Evolutionary conservation across 2,329 filamentous ascomycete species (phyloP).

Genomic region (Venturia pyrina): DNA sequence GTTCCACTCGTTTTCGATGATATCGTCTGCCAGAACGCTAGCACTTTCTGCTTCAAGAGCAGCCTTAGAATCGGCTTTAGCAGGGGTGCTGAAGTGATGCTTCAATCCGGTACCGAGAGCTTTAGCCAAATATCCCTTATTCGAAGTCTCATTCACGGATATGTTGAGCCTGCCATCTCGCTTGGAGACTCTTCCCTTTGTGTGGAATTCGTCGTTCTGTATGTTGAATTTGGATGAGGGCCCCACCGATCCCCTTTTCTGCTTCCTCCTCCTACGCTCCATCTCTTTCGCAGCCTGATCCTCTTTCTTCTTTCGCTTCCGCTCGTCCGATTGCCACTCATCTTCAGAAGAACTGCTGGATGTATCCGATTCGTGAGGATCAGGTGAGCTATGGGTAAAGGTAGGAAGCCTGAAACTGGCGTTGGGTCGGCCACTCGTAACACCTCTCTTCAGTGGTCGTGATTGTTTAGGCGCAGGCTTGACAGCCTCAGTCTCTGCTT

Average conservation of each 20-base stretch:
- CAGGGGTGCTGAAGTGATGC: conserved; percentile 37
- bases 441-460: background rate
- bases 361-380: background rate
- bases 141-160: conserved; percentile 59
- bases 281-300: conserved; percentile 6
- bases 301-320: conserved; percentile 11
- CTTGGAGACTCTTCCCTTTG: conserved; percentile 54
- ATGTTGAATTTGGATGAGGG: conserved; percentile 47
- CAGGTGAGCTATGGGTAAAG: background rate
- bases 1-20: conserved; percentile 13
- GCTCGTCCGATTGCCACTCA: background rate
- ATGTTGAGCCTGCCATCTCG: conserved; percentile 63
- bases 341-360: conserved; percentile 2
- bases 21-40: background rate
- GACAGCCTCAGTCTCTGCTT: background rate
- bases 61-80: background rate
- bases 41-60: background rate
- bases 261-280: background rate
- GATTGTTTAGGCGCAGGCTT: background rate
- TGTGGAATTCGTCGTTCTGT: conserved; percentile 54
- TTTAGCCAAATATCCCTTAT: conserved; percentile 63
- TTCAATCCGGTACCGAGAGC: conserved; percentile 56
- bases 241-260: background rate
- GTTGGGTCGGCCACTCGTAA: background rate
- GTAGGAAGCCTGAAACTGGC: background rate